These are phyloP conservation scores for Carex littledalei DNA, from an alignment of 176 grass and related monocot genomes.

Conservation along the genomic window DNA sequence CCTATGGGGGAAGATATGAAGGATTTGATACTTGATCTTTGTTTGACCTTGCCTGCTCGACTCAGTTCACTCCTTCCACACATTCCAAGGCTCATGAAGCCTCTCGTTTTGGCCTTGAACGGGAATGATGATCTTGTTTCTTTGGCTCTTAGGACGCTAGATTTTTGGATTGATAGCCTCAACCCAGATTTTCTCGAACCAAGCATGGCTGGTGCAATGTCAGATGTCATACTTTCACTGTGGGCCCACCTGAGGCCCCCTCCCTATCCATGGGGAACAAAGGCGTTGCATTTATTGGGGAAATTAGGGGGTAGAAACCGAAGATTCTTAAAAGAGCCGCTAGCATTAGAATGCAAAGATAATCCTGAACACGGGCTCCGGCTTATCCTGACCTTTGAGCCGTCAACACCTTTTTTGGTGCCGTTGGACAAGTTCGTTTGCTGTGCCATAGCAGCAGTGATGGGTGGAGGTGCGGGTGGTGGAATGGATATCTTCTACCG, in stretches of 20 bases:
- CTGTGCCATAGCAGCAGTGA: slow-evolving; percentile 84
- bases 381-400: slow-evolving; percentile 95
- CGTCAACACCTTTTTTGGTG: slow-evolving; percentile 93
- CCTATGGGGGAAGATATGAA: slow-evolving; percentile 86
- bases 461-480: slow-evolving; percentile 42
- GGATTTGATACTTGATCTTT: slow-evolving; percentile 87
- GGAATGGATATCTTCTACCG: slow-evolving; percentile 87
- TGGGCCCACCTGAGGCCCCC: slow-evolving; percentile 92
- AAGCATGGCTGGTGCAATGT: slow-evolving; percentile 99
- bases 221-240: slow-evolving; percentile 95
- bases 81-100: slow-evolving; percentile 97
- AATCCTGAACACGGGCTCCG: slow-evolving; percentile 97
- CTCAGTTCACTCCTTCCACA: slow-evolving; percentile 95
- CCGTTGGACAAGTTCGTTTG: slow-evolving; percentile 90
- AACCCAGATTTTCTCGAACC: slow-evolving; percentile 99
- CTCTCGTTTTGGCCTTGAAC: slow-evolving; percentile 90
- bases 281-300: slow-evolving; percentile 86
- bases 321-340: slow-evolving; percentile 85
- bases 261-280: slow-evolving; percentile 89
- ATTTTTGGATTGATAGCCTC: slow-evolving; percentile 98
- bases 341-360: slow-evolving; percentile 90
- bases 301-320: slow-evolving; percentile 93
- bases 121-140: slow-evolving; percentile 91
- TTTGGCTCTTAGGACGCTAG: slow-evolving; percentile 88
- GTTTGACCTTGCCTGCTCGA: slow-evolving; percentile 90